A percentile compares a stretch with the other conserved stretches of the same genome.
Conservation (phyloP, 2,329 filamentous ascomycete genomes). For the Botrytis deweyae region DNA sequence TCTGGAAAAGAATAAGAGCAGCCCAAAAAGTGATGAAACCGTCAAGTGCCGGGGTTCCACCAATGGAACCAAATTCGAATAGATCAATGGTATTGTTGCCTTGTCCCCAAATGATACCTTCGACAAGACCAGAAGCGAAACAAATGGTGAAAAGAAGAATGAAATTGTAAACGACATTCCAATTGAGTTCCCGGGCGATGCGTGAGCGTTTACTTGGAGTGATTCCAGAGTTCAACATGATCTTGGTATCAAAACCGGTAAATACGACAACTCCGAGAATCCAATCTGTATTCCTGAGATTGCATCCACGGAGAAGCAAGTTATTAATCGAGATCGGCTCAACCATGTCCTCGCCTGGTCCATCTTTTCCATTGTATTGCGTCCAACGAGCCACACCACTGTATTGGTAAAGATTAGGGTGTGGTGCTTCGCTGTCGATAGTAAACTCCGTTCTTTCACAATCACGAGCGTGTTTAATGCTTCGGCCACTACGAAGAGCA, state of each 20-base stretch:
- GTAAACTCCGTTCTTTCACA: constrained; percentile 86
- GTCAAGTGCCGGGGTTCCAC: constrained; percentile 69
- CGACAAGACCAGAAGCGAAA: constrained; percentile 77
- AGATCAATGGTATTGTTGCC: constrained; percentile 70
- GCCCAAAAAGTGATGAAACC: constrained; percentile 98
- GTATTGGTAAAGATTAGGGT: constrained; percentile 94
- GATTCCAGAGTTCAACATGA: constrained; percentile 97
- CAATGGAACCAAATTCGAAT: constrained; percentile 86
- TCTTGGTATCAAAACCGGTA: constrained; percentile 95
- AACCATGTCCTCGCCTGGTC: constrained; percentile 72
- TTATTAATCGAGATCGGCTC: constrained; percentile 97
- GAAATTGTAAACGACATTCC: constrained; percentile 97
- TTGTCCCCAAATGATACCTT: constrained; percentile 79
- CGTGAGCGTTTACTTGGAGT: constrained; percentile 92
- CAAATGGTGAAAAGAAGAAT: constrained; percentile 87
- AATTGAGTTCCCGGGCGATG: constrained; percentile 91
- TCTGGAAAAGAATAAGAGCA: constrained; percentile 91
- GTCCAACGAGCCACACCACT: constrained; percentile 86
- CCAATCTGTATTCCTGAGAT: constrained; percentile 95
- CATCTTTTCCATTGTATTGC: constrained; percentile 65
- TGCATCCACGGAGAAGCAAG: constrained; percentile 87
- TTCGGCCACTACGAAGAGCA: constrained; percentile 79
- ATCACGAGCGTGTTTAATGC: constrained; percentile 83
- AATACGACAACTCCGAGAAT: constrained; percentile 88
- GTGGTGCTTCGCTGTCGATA: constrained; percentile 86